These are phyloP conservation scores for Phytophthora pluvialis DNA, from an alignment of 352 stramenopile species.

Conservation along the genomic window DNA sequence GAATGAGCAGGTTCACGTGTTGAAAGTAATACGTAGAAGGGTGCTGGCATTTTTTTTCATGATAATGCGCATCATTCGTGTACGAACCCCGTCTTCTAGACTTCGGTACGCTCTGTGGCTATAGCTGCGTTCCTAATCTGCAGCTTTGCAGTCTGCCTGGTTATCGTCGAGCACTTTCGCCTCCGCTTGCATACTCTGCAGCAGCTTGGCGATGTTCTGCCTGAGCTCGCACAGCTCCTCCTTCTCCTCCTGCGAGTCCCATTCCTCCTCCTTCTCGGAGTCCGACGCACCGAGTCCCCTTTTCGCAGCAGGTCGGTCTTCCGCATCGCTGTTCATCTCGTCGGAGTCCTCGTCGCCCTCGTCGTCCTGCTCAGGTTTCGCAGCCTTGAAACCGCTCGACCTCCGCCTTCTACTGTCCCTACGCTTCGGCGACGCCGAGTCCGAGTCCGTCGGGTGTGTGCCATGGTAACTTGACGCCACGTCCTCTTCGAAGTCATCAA, in stretches of 20 bases:
- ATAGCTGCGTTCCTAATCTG: conserved; percentile 1
- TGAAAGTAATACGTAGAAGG: conserved; percentile 6
- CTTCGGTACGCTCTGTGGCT: neutral
- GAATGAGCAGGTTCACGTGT: conserved; percentile 1
- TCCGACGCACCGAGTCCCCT: neutral
- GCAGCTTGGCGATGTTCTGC: conserved; percentile 68
- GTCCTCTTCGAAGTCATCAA: conserved; percentile 54
- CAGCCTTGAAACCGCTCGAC: conserved; percentile 23
- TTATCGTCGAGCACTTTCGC: conserved; percentile 55
- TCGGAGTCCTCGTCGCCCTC: conserved; percentile 16
- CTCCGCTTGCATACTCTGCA: conserved; percentile 65
- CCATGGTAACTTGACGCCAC: conserved; percentile 1
- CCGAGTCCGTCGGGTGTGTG: conserved; percentile 14
- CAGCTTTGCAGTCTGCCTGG: conserved; percentile 32
- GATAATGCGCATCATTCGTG: conserved; percentile 20
- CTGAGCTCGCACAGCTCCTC: conserved; percentile 68
- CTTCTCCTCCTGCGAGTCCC: conserved; percentile 63
- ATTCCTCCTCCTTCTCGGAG: conserved; percentile 34
- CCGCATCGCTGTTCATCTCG: conserved; percentile 25
- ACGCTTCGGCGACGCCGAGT: conserved; percentile 43
- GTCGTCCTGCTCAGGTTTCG: conserved; percentile 47
- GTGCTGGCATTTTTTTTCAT: conserved; percentile 11
- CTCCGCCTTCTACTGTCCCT: conserved; percentile 17
- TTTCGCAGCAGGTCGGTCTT: conserved; percentile 33
- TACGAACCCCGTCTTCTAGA: neutral